These are phyloP conservation scores for Schwanniomyces pseudopolymorphus DNA, from an alignment of 805 yeast genomes.

Conservation along the genomic window DNA sequence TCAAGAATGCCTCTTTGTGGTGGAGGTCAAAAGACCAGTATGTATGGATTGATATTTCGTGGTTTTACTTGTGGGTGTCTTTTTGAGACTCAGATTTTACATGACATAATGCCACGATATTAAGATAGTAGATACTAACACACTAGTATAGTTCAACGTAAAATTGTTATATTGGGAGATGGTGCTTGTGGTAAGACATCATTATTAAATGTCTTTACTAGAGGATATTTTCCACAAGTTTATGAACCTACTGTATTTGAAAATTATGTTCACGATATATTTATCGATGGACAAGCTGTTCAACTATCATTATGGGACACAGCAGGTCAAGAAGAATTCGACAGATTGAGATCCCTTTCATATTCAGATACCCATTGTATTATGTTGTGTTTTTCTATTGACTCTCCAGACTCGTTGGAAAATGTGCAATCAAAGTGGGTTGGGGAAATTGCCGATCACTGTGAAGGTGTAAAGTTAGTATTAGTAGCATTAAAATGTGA, in stretches of 20 bases:
- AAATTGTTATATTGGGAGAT: slow-evolving; percentile 92
- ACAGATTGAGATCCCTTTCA: slow-evolving; percentile 85
- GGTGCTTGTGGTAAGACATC: slow-evolving; percentile 99
- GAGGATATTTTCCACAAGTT: slow-evolving; percentile 97
- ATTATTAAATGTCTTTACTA: slow-evolving; percentile 87
- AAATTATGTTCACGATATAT: slow-evolving; percentile 94
- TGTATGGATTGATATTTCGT: slow-evolving; percentile 13
- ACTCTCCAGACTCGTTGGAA: slow-evolving; percentile 89
- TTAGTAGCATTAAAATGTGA: slow-evolving; percentile 95
- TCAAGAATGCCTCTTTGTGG: slow-evolving; percentile 43
- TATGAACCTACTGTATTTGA: slow-evolving; percentile 98
- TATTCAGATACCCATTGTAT: slow-evolving; percentile 96
- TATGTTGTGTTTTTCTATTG: slow-evolving; percentile 94
- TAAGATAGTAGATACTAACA: slow-evolving; percentile 4
- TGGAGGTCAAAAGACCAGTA: slow-evolving; percentile 42
- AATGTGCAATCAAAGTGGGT: slow-evolving; percentile 97
- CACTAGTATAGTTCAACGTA: slow-evolving; percentile 65
- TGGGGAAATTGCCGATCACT: slow-evolving; percentile 93
- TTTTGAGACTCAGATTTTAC: neutral
- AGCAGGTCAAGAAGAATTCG: slow-evolving; percentile 98
- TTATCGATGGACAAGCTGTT: slow-evolving; percentile 89
- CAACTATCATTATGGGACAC: slow-evolving; percentile 97
- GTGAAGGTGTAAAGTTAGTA: slow-evolving; percentile 93
- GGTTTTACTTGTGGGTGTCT: neutral
- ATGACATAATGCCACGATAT: neutral